Evolutionary conservation across 495 filamentous ascomycete genomes (phyloP), one percentile per base, ranked within the genome.

Genomic region (Terfezia claveryi): DNA sequence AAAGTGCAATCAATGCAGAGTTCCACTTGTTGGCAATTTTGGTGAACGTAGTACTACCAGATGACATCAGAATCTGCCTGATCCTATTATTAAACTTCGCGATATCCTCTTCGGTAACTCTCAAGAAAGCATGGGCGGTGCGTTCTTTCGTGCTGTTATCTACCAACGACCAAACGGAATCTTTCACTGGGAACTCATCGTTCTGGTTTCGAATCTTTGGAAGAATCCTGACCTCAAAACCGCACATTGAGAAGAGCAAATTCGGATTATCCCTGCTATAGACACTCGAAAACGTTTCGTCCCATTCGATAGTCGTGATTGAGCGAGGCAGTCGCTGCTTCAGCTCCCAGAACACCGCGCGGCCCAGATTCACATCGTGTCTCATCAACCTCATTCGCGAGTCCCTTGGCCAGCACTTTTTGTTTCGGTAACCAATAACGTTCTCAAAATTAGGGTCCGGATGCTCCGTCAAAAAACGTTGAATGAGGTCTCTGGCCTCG

Each of bases 11-110:
- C 55, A 99, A 71, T 8, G 83, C 87, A 0, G 92, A 96, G 68
- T 99, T 99, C 92, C 92, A 99, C 68, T 99, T 99, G 68, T 99
- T 99, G 51, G 92, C 92, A 62, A 99, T 99, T 76, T 99, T 99
- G 51, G 92, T 99, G 73, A 99, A 99, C 1, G 92, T 99, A 3
- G 92, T 99, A 4, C 87, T 94, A 27, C 92, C 92, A 57, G 89
- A 96, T 11, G 87, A 94, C 92, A 99, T 99, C 32, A 99, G 76
- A 66, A 99, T 96, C 64, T 99, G 92, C 49, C 92, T 81, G 65
- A 99, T 96, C 8, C 92, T 79, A 64, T 99, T 99, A 68, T 99
- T 99, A 72, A 99, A 99, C 68, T 96, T 96, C 57, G 92, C 85
- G 57, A 96, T 89, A 61, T 96, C 91, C 68, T 96, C 92, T 65